Percentiles rank a stretch among this genome's conserved stretches.
phyloP scores from a whole-genome alignment of 345 rosid species.

The Rhodamnia argentea region DNA sequence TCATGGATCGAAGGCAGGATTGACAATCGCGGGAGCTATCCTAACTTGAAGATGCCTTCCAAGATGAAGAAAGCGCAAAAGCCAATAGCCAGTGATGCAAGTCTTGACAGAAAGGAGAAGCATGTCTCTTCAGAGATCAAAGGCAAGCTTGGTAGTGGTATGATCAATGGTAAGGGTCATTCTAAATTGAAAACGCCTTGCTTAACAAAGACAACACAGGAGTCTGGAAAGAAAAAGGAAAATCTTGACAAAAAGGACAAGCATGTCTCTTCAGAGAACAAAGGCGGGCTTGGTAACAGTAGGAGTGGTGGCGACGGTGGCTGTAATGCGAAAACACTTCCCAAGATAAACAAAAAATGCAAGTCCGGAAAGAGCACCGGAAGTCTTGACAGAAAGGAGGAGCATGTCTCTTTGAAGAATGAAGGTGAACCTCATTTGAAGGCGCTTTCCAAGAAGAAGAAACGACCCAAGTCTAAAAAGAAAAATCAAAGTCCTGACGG shows the following conservation, averaged over 20 bases:
- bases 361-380: background rate
- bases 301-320: background rate
- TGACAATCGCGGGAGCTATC: slow-evolving; percentile 13
- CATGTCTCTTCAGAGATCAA: slow-evolving; percentile 12
- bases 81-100: background rate
- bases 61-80: background rate
- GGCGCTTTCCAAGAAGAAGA: background rate
- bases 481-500: background rate
- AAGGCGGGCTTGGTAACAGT: slow-evolving; percentile 15
- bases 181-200: background rate
- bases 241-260: slow-evolving; percentile 23
- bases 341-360: background rate
- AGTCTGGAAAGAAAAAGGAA: background rate
- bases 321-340: background rate
- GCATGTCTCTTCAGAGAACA: slow-evolving; percentile 14
- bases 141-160: slow-evolving; percentile 16
- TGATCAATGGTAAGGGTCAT: background rate
- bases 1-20: slow-evolving; percentile 17
- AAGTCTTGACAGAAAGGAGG: slow-evolving; percentile 21
- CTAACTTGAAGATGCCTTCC: background rate
- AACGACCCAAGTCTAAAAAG: background rate
- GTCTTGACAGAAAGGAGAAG: slow-evolving; percentile 24
- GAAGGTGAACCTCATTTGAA: slow-evolving; percentile 14
- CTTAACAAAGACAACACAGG: background rate
- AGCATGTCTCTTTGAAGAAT: slow-evolving; percentile 10